These are phyloP conservation scores for Aspergillus hortae DNA, from an alignment of 2,329 filamentous ascomycete species.

Conservation along the genomic window DNA sequence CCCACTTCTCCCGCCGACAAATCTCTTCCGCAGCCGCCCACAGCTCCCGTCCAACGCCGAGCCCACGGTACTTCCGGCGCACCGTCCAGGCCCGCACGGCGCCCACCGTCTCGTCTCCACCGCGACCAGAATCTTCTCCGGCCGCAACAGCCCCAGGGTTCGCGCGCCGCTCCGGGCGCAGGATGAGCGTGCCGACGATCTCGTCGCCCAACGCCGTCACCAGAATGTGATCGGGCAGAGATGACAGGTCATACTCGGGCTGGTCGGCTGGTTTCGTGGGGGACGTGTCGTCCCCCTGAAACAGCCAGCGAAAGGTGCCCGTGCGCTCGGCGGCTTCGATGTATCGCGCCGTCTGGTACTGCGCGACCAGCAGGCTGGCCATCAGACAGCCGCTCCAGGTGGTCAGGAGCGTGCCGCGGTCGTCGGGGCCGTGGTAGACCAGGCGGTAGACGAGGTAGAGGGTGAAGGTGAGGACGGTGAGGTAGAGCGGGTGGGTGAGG, in stretches of 20 bases:
- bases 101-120: slow-evolving; percentile 10
- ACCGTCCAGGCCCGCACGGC: slow-evolving; percentile 83
- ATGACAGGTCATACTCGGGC: slow-evolving; percentile 34
- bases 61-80: slow-evolving; percentile 62
- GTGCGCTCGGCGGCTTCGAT: slow-evolving; percentile 51
- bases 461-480: slow-evolving; percentile 35
- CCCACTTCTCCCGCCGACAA: slow-evolving; percentile 66
- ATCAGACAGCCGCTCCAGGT: slow-evolving; percentile 57
- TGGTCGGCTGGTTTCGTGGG: no score
- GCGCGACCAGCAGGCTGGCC: slow-evolving; percentile 59
- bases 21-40: slow-evolving; percentile 68
- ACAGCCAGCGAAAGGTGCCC: no score
- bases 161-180: slow-evolving; percentile 33
- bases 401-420: slow-evolving; percentile 3
- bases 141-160: not conserved
- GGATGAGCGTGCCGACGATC: slow-evolving; percentile 67
- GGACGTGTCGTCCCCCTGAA: no score
- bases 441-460: slow-evolving; percentile 39
- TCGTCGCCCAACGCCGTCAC: slow-evolving; percentile 60
- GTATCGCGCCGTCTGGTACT: slow-evolving; percentile 61
- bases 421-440: slow-evolving; percentile 33
- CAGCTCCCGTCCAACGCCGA: slow-evolving; percentile 69
- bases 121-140: no score
- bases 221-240: slow-evolving; percentile 43
- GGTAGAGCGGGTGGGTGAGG: slow-evolving; percentile 57